Evolutionary conservation across 202 grass and related monocot genomes (phyloP).

Genomic region (Hordeum pubiflorum): DNA sequence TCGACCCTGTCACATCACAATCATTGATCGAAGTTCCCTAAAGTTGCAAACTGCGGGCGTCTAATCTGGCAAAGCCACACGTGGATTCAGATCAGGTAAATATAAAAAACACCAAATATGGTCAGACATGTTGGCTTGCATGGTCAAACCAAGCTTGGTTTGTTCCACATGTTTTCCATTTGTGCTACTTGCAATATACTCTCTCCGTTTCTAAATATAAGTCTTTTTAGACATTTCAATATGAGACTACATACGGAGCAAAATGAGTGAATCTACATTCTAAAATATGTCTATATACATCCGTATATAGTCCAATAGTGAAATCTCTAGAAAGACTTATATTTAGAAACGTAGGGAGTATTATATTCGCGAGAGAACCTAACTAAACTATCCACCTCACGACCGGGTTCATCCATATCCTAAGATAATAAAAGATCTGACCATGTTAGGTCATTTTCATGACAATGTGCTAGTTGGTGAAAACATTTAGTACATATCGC

Average conservation of each 20-base stretch:
- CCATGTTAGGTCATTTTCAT: constrained; percentile 6
- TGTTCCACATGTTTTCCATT: constrained; percentile 11
- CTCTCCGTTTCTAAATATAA: too few relatives aligned
- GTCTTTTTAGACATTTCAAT: too few relatives aligned
- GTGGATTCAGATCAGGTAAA: constrained; percentile 13
- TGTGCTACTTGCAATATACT: neutral
- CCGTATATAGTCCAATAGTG: too few relatives aligned
- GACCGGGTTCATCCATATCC: neutral
- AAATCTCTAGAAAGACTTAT: too few relatives aligned
- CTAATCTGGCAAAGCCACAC: neutral
- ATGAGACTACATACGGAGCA: too few relatives aligned
- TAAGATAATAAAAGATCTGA: neutral
- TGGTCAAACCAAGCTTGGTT: neutral
- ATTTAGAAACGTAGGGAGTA: too few relatives aligned
- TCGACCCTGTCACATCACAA: neutral
- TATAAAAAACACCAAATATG: neutral
- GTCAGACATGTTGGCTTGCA: neutral
- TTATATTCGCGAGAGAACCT: neutral
- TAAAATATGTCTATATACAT: too few relatives aligned
- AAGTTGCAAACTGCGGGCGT: neutral
- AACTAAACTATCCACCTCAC: constrained; percentile 9
- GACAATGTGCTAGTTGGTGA: constrained; percentile 9
- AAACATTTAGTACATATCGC: neutral
- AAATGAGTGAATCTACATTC: too few relatives aligned
- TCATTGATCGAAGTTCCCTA: neutral